Conservation (phyloP, 805 yeast species). For the Pichia ethanolica region DNA sequence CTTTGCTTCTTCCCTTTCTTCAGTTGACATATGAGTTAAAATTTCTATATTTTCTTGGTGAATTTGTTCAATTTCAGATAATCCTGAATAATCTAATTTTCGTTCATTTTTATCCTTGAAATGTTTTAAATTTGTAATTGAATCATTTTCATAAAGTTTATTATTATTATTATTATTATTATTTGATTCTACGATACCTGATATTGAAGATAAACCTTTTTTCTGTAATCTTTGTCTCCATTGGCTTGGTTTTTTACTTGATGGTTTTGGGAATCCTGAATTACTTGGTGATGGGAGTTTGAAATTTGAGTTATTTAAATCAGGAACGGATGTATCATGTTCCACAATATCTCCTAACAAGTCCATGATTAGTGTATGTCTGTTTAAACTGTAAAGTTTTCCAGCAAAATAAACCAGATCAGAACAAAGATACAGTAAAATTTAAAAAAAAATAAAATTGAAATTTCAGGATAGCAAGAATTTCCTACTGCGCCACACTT, state of each 20-base stretch:
- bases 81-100: slow-evolving; percentile 17
- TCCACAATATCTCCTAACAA: slow-evolving; percentile 69
- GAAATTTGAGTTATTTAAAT: neutral
- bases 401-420: too few relatives aligned
- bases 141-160: neutral
- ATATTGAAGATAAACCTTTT: slow-evolving; percentile 26
- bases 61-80: slow-evolving; percentile 64
- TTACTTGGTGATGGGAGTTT: neutral
- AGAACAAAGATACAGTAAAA: too few relatives aligned
- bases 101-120: slow-evolving; percentile 12
- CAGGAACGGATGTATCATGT: slow-evolving; percentile 31
- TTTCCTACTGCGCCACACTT: too few relatives aligned
- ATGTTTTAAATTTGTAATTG: slow-evolving; percentile 22
- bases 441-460: too few relatives aligned
- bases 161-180: neutral
- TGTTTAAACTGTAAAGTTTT: too few relatives aligned
- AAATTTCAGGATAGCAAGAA: too few relatives aligned
- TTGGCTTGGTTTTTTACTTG: slow-evolving; percentile 30
- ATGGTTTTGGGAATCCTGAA: slow-evolving; percentile 6
- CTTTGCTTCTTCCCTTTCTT: slow-evolving; percentile 56
- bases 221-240: slow-evolving; percentile 40
- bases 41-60: slow-evolving; percentile 67
- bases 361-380: slow-evolving; percentile 38
- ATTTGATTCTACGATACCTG: slow-evolving; percentile 13
- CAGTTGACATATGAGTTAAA: slow-evolving; percentile 54